phyloP scores from a whole-genome alignment of 1,284 basidiomycete genomes.

The Ceratobasidium sp. region DNA sequence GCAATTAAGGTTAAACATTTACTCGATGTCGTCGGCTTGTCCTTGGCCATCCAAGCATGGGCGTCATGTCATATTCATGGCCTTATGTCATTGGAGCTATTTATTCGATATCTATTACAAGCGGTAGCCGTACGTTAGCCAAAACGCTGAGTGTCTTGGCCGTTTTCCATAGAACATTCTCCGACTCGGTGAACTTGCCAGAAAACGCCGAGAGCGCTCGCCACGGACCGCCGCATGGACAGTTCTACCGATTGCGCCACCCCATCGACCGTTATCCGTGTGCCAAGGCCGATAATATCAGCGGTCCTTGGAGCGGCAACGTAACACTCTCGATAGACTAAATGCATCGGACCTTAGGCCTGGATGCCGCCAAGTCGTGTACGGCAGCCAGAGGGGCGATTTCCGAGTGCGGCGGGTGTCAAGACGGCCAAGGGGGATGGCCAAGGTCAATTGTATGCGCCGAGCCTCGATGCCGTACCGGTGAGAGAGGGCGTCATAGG shows the following conservation, averaged over 20 bases:
- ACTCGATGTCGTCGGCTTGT: too few species aligned
- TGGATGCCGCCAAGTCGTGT: conserved; percentile 13
- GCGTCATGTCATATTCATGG: too few species aligned
- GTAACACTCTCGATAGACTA: neutral
- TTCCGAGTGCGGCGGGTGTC: neutral
- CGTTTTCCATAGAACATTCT: conserved; percentile 26
- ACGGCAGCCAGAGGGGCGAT: neutral
- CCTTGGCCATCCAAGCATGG: too few species aligned
- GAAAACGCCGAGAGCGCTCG: conserved; percentile 4
- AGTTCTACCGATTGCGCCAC: neutral
- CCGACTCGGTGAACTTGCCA: neutral
- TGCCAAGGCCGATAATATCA: neutral
- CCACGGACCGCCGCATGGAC: neutral
- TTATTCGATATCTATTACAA: too few species aligned
- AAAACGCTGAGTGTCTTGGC: neutral
- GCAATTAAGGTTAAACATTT: too few species aligned
- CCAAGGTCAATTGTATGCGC: conserved; percentile 30
- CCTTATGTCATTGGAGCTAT: too few species aligned
- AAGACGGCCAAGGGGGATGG: conserved; percentile 14
- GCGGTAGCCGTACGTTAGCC: too few species aligned
- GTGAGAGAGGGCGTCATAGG: conserved; percentile 1
- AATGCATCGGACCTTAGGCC: neutral
- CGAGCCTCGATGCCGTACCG: conserved; percentile 20
- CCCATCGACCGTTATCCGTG: neutral
- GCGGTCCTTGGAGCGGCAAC: conserved; percentile 1